Base-by-base conservation (phyloP, 1,139 yeast species). In the Saccharomyces hybrid region DNA sequence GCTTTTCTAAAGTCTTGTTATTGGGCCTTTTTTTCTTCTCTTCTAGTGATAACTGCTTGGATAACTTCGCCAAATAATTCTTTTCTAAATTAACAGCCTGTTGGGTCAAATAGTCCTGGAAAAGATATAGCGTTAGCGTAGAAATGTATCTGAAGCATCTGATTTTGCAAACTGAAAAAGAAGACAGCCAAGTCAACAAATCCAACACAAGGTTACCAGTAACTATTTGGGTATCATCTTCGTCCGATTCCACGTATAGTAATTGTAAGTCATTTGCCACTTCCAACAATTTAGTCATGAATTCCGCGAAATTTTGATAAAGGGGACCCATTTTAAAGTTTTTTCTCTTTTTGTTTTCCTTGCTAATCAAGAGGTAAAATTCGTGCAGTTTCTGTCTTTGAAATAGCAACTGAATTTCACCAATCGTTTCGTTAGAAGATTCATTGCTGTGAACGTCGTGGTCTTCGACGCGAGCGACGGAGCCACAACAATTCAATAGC, bases 391-490 rank as follows among this genome's bases (percentile, higher is more conserved):
- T 76, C 66, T 87, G 95, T n/a, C 73, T 73, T 53, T 79, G 76
- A 64, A 88, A 86, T 46, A 80, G 73, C 31, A 81, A 76, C 57
- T 87, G 85, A 42, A 90, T 71, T 66, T 89, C 96, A 2, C 78
- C 84, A 9, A 85, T 79, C 0, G 95, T 85, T 41, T 83, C 86
- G n/a, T 80, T 73, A 0, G 93, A 87, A 5, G 88, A 81, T 47
- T 89, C 96, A 49, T 82, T 75, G 64, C 85, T 88, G 29, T 77
- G 77, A 49, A 89, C 81, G 67, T 91, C 97, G 66, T 89, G 96
- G 13, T 82, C 80, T 59, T 84, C 85, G 16, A 89, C 80, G 29
- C 80, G 79, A 5, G 82, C 75, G 20, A 83, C 76, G 49, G 89
- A 84, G 0, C 95, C 95, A 66, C 85, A 81, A 25, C 83, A 72